phyloP scores from a whole-genome alignment of 179 eudicot genomes.

The Actinidia polygama region DNA sequence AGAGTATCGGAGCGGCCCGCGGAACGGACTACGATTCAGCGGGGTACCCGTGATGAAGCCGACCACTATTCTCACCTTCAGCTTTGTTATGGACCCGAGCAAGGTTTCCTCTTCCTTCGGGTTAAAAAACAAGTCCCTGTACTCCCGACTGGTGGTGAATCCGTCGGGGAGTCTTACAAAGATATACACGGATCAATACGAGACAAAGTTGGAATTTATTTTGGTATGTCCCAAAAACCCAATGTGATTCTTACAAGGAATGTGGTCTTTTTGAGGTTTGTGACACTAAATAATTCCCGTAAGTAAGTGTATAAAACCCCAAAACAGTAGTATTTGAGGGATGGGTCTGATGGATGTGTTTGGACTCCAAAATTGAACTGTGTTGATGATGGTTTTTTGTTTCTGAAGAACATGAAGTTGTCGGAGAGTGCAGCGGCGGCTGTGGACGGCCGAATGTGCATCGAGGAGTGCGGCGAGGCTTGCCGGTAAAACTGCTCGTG shows the following conservation, averaged over 20 bases:
- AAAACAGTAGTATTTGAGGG: slow-evolving; percentile 59
- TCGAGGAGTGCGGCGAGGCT: slow-evolving; percentile 39
- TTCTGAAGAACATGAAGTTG: slow-evolving; percentile 61
- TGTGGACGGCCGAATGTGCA: slow-evolving; percentile 29
- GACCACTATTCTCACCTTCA: slow-evolving; percentile 31
- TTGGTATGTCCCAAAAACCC: slow-evolving; percentile 63
- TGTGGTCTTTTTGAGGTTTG: slow-evolving; percentile 68
- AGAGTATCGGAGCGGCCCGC: slow-evolving; percentile 71
- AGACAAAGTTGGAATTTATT: slow-evolving; percentile 39
- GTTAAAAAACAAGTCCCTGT: slow-evolving; percentile 26
- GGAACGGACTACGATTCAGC: slow-evolving; percentile 81
- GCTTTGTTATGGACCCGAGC: slow-evolving; percentile 24
- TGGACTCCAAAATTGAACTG: slow-evolving; percentile 51
- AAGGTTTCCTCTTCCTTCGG: slow-evolving; percentile 48
- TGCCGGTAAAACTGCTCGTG: slow-evolving; percentile 63
- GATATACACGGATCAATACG: slow-evolving; percentile 55
- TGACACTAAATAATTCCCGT: slow-evolving; percentile 40
- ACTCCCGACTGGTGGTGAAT: slow-evolving; percentile 52
- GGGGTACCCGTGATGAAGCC: slow-evolving; percentile 81
- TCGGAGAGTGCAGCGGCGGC: slow-evolving; percentile 52
- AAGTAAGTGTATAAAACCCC: slow-evolving; percentile 52
- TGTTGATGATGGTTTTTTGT: slow-evolving; percentile 54
- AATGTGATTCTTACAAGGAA: slow-evolving; percentile 53
- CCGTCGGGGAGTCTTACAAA: slow-evolving; percentile 33
- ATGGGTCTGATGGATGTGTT: slow-evolving; percentile 64